phyloP scores from a whole-genome alignment of 1,139 yeast species.

The Sugiyamaella grinbergsii region DNA sequence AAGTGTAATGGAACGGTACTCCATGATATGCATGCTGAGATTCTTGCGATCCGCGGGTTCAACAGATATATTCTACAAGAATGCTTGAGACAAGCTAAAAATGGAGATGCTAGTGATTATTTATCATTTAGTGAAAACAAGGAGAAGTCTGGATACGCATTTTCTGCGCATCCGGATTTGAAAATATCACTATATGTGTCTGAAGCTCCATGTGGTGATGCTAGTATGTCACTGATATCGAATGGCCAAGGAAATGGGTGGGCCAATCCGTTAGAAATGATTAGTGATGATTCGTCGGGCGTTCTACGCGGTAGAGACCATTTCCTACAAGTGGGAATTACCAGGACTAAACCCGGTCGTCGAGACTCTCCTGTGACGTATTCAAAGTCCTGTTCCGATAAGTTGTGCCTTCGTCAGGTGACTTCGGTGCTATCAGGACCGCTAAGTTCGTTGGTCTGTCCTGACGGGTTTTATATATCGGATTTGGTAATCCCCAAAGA shows the following conservation, averaged over 20 bases:
- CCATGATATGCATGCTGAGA: conserved; percentile 91
- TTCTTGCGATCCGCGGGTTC: conserved; percentile 68
- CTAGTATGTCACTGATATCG: conserved; percentile 57
- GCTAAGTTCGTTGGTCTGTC: conserved; percentile 47
- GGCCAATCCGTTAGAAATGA: conserved; percentile 28
- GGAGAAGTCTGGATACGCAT: conserved; percentile 28
- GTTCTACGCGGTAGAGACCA: conserved; percentile 66
- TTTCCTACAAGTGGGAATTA: conserved; percentile 59
- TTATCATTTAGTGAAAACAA: background rate
- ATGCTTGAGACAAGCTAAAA: conserved; percentile 29
- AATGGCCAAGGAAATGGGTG: conserved; percentile 33
- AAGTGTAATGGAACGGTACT: conserved; percentile 56
- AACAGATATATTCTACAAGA: conserved; percentile 51
- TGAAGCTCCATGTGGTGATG: conserved; percentile 93
- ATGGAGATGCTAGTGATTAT: conserved; percentile 16
- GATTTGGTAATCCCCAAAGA: conserved; percentile 56
- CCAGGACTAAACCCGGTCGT: conserved; percentile 91
- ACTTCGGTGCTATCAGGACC: conserved; percentile 61
- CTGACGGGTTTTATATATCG: conserved; percentile 50
- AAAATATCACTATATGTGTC: conserved; percentile 64
- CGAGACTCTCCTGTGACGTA: conserved; percentile 66
- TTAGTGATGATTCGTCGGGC: conserved; percentile 21
- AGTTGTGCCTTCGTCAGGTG: conserved; percentile 64
- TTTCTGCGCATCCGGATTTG: conserved; percentile 43
- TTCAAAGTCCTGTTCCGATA: conserved; percentile 89